phyloP scores from a whole-genome alignment of 257 asterid genomes.

The Solanum pinnatisectum region DNA sequence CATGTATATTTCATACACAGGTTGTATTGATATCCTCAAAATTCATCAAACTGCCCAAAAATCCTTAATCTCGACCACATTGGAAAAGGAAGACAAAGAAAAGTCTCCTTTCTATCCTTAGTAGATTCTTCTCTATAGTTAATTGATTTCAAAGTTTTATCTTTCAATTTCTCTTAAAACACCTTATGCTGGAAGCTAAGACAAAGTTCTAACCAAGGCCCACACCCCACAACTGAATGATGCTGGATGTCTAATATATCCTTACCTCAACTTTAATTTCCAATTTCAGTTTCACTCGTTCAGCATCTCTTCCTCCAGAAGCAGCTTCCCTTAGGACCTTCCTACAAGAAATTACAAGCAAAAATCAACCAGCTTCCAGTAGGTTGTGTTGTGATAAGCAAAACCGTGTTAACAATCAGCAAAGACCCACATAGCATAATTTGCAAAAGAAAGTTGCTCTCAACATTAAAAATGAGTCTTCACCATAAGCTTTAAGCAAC shows the following conservation, averaged over 20 bases:
- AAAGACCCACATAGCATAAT: not conserved
- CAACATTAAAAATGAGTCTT: not conserved
- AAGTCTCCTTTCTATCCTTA: not conserved
- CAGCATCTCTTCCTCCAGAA: slow-evolving; percentile 83
- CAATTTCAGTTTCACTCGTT: slow-evolving; percentile 73
- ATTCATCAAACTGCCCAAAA: not conserved
- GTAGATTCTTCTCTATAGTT: not conserved
- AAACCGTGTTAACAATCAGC: not conserved
- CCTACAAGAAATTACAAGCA: slow-evolving; percentile 26
- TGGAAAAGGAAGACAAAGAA: not conserved
- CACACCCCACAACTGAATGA: not conserved
- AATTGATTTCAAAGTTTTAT: not conserved
- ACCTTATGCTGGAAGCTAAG: not conserved
- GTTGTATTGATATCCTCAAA: not conserved
- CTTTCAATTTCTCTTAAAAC: not conserved
- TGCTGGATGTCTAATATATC: not conserved
- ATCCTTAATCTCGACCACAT: not conserved
- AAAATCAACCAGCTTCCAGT: not conserved
- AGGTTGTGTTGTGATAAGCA: not conserved
- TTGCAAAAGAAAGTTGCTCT: not conserved
- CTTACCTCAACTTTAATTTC: slow-evolving; percentile 79
- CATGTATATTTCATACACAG: not conserved
- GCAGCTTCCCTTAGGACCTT: slow-evolving; percentile 94
- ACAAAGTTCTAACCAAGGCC: not conserved
- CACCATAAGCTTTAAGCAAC: not conserved